These are phyloP conservation scores for Capsicum pubescens DNA, from an alignment of 257 asterid species.

Conservation along the genomic window DNA sequence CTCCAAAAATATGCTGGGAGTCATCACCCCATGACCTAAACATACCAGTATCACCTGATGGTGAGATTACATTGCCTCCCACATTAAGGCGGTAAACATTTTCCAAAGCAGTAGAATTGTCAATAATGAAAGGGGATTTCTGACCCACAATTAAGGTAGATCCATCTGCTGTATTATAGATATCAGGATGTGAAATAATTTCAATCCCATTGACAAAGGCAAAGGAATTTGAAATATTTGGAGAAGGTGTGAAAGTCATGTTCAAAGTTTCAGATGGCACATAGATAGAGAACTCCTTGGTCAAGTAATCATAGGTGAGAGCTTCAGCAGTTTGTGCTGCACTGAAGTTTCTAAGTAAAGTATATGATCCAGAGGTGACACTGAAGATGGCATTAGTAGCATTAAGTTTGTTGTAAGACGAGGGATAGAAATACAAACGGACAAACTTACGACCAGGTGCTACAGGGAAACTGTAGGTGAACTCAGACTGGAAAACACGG, in stretches of 20 bases:
- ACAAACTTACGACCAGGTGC: constrained; percentile 79
- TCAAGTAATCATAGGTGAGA: constrained; percentile 63
- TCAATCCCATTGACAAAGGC: constrained; percentile 90
- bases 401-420: constrained; percentile 58
- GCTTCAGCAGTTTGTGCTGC: constrained; percentile 70
- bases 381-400: constrained; percentile 66
- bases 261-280: constrained; percentile 51
- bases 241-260: constrained; percentile 68
- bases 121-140: constrained; percentile 49
- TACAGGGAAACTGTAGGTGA: constrained; percentile 84
- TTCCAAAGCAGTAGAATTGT: constrained; percentile 69
- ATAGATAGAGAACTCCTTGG: constrained; percentile 76
- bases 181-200: constrained; percentile 85
- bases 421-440: constrained; percentile 85
- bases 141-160: constrained; percentile 50
- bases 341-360: constrained; percentile 76
- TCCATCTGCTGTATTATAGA: constrained; percentile 61
- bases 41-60: constrained; percentile 62
- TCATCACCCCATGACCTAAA: constrained; percentile 58
- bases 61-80: constrained; percentile 86
- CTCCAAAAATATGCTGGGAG: constrained; percentile 46
- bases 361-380: constrained; percentile 56
- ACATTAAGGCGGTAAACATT: constrained; percentile 78
- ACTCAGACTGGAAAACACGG: constrained; percentile 69
- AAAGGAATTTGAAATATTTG: constrained; percentile 48